Conservation (phyloP, 768 basidiomycete species). For the Kwoniella dendrophila region DNA sequence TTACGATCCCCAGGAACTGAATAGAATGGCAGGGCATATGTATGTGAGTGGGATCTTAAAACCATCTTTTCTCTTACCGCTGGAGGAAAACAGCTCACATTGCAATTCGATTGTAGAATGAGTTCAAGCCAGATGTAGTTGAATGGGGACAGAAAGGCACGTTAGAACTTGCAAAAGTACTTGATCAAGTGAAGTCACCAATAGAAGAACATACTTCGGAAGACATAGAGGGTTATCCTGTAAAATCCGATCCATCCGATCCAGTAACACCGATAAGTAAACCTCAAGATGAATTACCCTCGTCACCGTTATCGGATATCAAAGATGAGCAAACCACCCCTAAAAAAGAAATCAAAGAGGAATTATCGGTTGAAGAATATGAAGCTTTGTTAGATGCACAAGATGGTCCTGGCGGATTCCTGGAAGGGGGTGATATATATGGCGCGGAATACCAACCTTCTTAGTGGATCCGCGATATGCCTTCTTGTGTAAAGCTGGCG, state of each 20-base stretch:
- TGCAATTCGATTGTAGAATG: slow-evolving; percentile 53
- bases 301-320: background rate
- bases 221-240: slow-evolving; percentile 7
- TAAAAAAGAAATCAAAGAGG: slow-evolving; percentile 6
- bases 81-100: background rate
- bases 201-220: background rate
- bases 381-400: slow-evolving; percentile 47
- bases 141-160: slow-evolving; percentile 85
- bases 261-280: slow-evolving; percentile 3
- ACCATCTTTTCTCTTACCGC: background rate
- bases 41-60: slow-evolving; percentile 60
- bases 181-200: slow-evolving; percentile 58
- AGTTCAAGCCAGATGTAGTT: slow-evolving; percentile 78
- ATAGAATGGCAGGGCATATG: slow-evolving; percentile 68
- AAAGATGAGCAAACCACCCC: background rate
- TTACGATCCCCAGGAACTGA: slow-evolving; percentile 55
- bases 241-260: background rate
- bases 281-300: slow-evolving; percentile 6
- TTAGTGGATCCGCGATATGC: background rate
- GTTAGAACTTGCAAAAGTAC: slow-evolving; percentile 69
- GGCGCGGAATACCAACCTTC: slow-evolving; percentile 5
- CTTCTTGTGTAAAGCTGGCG: no score
- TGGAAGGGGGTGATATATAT: slow-evolving; percentile 40
- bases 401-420: slow-evolving; percentile 38
- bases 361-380: slow-evolving; percentile 39